These are phyloP conservation scores for Sclerotinia borealis DNA, from an alignment of 2,329 filamentous ascomycete species.

Conservation along the genomic window DNA sequence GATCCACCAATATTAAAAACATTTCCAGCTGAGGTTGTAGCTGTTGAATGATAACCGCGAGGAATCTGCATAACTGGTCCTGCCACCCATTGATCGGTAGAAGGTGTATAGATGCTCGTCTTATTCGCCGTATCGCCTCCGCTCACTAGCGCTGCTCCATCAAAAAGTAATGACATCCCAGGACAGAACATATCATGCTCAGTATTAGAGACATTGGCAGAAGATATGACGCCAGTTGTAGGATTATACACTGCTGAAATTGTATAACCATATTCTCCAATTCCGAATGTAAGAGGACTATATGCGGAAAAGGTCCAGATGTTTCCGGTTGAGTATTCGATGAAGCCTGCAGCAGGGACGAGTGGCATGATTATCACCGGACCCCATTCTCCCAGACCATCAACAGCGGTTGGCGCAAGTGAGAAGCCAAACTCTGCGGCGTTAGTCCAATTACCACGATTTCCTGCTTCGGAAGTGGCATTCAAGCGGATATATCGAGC, in stretches of 20 bases:
- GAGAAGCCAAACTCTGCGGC: constrained; percentile 16
- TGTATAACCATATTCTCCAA: constrained; percentile 24
- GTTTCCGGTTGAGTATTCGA: constrained; percentile 15
- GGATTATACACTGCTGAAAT: constrained; percentile 33
- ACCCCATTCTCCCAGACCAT: constrained; percentile 16
- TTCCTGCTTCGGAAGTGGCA: constrained; percentile 20
- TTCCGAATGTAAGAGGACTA: constrained; percentile 4
- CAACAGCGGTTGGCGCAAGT: background rate
- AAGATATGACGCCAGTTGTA: constrained; percentile 22
- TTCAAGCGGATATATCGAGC: constrained; percentile 16
- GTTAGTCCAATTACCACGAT: constrained; percentile 15
- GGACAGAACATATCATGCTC: constrained; percentile 24
- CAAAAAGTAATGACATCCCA: constrained; percentile 16
- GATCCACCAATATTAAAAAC: constrained; percentile 53
- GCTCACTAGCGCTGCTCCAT: constrained; percentile 15
- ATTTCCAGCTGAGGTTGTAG: constrained; percentile 34
- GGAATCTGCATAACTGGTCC: constrained; percentile 7
- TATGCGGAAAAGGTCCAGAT: constrained; percentile 18
- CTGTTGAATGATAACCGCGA: constrained; percentile 6
- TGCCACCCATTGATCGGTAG: constrained; percentile 24
- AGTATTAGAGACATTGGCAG: constrained; percentile 26
- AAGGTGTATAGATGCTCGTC: constrained; percentile 15
- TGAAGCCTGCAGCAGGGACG: constrained; percentile 17
- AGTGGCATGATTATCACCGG: constrained; percentile 20
- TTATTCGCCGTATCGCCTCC: constrained; percentile 16